Percentiles rank a stretch among this genome's conserved stretches.
phyloP scores from a whole-genome alignment of 2,329 filamentous ascomycete species.

The Monosporascus sp. region DNA sequence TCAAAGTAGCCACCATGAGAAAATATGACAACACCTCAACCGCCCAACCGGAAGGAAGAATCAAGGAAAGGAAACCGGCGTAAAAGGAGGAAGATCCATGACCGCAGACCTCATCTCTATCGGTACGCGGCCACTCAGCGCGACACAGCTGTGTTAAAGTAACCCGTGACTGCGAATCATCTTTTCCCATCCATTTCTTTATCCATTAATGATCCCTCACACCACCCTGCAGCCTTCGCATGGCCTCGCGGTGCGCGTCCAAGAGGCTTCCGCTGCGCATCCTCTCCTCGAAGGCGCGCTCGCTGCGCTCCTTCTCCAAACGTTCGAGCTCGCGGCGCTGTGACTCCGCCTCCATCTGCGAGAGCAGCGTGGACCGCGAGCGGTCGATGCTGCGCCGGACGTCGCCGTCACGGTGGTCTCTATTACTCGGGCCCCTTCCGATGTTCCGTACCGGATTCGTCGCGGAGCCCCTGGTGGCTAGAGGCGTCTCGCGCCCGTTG shows the following conservation, averaged over 20 bases:
- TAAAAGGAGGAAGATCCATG: neutral
- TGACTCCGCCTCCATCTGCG: conserved; percentile 58
- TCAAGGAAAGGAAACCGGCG: neutral
- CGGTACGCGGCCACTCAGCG: too few species aligned
- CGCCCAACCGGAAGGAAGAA: neutral
- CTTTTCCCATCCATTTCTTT: neutral
- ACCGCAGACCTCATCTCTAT: neutral
- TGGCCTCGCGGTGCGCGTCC: conserved; percentile 70
- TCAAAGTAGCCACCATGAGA: neutral
- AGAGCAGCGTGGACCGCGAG: conserved; percentile 51
- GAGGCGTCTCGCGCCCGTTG: conserved; percentile 33
- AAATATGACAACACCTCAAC: neutral
- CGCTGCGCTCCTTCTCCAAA: conserved; percentile 50
- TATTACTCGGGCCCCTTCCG: conserved; percentile 7
- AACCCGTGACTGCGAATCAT: conserved; percentile 1
- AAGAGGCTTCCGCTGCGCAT: conserved; percentile 74
- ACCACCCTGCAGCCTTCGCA: conserved; percentile 68
- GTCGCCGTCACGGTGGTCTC: conserved; percentile 30
- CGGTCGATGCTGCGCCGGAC: conserved; percentile 45
- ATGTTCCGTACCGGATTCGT: conserved; percentile 13
- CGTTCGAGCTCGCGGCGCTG: conserved; percentile 54
- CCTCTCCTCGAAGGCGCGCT: conserved; percentile 62
- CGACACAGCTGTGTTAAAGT: neutral
- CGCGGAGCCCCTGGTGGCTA: conserved; percentile 23
- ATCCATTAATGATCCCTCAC: conserved; percentile 27